Conservation (phyloP, 257 asterid species). For the Scutellaria barbata region DNA sequence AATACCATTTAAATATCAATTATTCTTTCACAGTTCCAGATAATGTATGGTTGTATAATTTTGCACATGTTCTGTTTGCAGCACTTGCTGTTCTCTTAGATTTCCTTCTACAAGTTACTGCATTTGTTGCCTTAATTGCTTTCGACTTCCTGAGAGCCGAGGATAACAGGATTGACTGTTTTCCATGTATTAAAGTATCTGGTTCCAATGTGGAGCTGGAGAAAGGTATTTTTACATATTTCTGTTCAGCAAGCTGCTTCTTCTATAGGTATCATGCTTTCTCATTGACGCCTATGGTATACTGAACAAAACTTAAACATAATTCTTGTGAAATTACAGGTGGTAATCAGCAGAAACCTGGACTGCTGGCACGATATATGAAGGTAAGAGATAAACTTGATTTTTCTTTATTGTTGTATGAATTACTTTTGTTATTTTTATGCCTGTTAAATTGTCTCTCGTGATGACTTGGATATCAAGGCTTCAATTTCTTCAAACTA, state of each 20-base stretch:
- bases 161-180: slow-evolving; percentile 88
- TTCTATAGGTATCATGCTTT: slow-evolving; percentile 25
- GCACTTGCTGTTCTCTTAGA: slow-evolving; percentile 98
- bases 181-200: slow-evolving; percentile 77
- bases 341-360: slow-evolving; percentile 68
- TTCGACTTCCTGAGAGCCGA: slow-evolving; percentile 96
- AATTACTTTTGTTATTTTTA: not conserved
- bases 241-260: slow-evolving; percentile 15
- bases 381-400: slow-evolving; percentile 58
- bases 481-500: not conserved
- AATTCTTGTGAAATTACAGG: slow-evolving; percentile 55
- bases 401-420: slow-evolving; percentile 11
- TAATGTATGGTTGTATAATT: slow-evolving; percentile 23
- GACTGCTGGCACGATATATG: slow-evolving; percentile 90
- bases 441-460: not conserved
- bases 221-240: slow-evolving; percentile 55
- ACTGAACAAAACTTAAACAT: slow-evolving; percentile 35
- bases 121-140: slow-evolving; percentile 93
- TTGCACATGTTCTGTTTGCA: slow-evolving; percentile 44
- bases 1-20: slow-evolving; percentile 14
- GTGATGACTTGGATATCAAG: not conserved
- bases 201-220: slow-evolving; percentile 68
- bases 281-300: slow-evolving; percentile 25
- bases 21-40: not conserved
- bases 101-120: slow-evolving; percentile 96